Evolutionary conservation across 176 grass and related monocot genomes (phyloP).

Genomic region (Aegilops sharonensis): DNA sequence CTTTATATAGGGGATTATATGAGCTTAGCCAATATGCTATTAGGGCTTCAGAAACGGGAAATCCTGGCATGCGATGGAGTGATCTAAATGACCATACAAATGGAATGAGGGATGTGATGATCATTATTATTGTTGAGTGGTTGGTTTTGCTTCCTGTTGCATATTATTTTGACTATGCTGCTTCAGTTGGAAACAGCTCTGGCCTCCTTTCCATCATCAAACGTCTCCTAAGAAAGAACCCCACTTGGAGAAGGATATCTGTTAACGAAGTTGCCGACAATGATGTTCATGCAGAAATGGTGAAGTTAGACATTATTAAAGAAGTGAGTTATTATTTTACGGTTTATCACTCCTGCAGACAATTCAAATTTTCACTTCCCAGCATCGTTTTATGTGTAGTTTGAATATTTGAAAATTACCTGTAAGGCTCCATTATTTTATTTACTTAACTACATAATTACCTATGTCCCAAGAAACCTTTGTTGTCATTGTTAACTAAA

Average conservation of each 20-base stretch:
- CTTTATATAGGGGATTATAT: constrained; percentile 80
- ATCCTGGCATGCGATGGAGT: constrained; percentile 75
- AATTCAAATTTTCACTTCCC: neutral
- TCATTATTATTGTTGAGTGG: constrained; percentile 82
- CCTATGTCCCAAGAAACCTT: neutral
- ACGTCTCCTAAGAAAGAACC: constrained; percentile 40
- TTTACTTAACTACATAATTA: neutral
- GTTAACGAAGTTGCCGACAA: constrained; percentile 31
- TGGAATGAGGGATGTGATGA: constrained; percentile 71
- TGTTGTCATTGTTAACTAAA: neutral
- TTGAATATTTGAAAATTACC: neutral
- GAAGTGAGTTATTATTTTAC: constrained; percentile 57
- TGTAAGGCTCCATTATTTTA: neutral
- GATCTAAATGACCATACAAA: constrained; percentile 67
- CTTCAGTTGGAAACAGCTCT: constrained; percentile 47
- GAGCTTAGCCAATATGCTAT: constrained; percentile 76
- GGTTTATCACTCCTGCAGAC: neutral
- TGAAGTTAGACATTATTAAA: constrained; percentile 62
- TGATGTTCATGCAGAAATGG: constrained; percentile 61
- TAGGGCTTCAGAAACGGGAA: constrained; percentile 46
- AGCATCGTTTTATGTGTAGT: constrained; percentile 2
- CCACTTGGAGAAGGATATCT: constrained; percentile 26
- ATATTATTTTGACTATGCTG: constrained; percentile 67
- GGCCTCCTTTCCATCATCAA: constrained; percentile 40
- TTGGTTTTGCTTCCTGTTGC: constrained; percentile 70